phyloP scores from a whole-genome alignment of 371 early-diverging fungal genomes.

The Blakeslea trispora region DNA sequence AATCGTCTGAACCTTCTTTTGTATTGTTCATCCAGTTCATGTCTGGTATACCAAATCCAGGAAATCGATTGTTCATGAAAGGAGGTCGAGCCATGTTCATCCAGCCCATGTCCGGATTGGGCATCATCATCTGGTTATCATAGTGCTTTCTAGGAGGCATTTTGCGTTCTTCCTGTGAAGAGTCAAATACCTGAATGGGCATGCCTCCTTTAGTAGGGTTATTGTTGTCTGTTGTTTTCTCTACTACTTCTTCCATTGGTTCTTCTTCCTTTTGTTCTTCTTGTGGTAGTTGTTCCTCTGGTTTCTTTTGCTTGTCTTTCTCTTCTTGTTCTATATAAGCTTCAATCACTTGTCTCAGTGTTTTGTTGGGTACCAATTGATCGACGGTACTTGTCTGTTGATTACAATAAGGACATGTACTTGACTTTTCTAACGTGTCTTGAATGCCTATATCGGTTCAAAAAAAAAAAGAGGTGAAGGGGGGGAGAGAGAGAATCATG shows the following conservation, averaged over 20 bases:
- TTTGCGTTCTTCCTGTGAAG: constrained; percentile 33
- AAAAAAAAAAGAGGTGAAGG: too few species aligned
- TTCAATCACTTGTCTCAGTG: constrained; percentile 36
- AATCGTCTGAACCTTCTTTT: background rate
- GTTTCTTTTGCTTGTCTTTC: constrained; percentile 24
- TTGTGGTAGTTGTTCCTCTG: constrained; percentile 3
- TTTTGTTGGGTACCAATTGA: constrained; percentile 42
- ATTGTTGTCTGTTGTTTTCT: background rate
- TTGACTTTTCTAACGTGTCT: constrained; percentile 30
- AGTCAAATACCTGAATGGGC: constrained; percentile 1
- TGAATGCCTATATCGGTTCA: constrained; percentile 9
- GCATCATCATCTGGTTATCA: constrained; percentile 21
- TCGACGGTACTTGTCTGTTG: constrained; percentile 30
- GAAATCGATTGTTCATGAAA: constrained; percentile 40
- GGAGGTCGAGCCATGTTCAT: constrained; percentile 41
- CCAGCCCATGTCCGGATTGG: constrained; percentile 40
- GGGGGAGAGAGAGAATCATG: too few species aligned
- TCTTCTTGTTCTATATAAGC: constrained; percentile 29
- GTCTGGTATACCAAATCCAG: constrained; percentile 23
- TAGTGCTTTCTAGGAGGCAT: constrained; percentile 33
- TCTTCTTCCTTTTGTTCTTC: constrained; percentile 10
- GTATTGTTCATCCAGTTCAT: constrained; percentile 23
- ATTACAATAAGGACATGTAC: constrained; percentile 39
- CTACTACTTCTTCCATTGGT: constrained; percentile 5
- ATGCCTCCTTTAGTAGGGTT: background rate